A percentile compares a stretch with the other conserved stretches of the same genome.
phyloP scores from a whole-genome alignment of 2,329 filamentous ascomycete species.

The Lachnum nothofagi region DNA sequence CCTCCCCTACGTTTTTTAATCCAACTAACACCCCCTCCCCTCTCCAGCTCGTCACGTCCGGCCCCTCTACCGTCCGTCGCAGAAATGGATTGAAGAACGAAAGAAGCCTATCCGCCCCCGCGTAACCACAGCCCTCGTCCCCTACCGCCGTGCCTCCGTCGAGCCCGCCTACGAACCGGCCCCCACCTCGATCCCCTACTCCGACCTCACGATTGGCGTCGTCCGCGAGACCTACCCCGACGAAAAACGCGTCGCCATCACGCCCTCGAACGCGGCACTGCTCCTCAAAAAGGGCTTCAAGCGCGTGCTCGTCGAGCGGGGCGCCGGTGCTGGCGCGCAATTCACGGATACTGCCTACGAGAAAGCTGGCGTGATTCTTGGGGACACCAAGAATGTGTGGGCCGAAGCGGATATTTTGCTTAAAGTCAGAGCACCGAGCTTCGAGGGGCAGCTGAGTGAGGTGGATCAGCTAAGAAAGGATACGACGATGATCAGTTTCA shows the following conservation, averaged over 20 bases:
- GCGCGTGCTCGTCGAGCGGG: constrained; percentile 71
- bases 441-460: constrained; percentile 55
- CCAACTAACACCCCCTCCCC: background rate
- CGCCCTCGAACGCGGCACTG: constrained; percentile 75
- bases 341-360: constrained; percentile 74
- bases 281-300: constrained; percentile 81
- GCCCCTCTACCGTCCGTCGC: constrained; percentile 19
- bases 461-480: constrained; percentile 62
- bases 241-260: constrained; percentile 79
- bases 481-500: constrained; percentile 73
- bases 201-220: constrained; percentile 69
- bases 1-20: background rate
- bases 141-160: constrained; percentile 17
- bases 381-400: constrained; percentile 67
- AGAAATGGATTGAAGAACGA: constrained; percentile 18
- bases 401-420: constrained; percentile 70
- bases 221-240: constrained; percentile 72
- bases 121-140: constrained; percentile 16
- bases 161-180: constrained; percentile 10
- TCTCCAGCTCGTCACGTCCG: constrained; percentile 19
- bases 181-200: constrained; percentile 50
- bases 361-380: constrained; percentile 71
- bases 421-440: constrained; percentile 72
- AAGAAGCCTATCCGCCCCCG: constrained; percentile 18
- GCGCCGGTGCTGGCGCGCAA: constrained; percentile 72